phyloP scores from a whole-genome alignment of 2,329 filamentous ascomycete species.

The Hirsutella thompsonii region DNA sequence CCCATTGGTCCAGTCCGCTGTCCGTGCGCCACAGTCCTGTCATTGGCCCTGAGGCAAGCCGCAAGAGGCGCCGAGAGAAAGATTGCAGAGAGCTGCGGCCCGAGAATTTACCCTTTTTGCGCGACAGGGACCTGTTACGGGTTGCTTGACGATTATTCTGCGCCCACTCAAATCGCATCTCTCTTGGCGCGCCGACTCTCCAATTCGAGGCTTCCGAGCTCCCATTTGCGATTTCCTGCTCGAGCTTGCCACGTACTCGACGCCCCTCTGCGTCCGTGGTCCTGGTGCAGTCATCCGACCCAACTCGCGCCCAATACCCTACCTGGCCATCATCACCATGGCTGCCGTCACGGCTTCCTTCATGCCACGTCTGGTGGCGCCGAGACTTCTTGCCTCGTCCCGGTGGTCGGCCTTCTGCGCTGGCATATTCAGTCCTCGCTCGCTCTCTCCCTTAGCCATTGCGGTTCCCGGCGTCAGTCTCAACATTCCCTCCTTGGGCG shows the following conservation, averaged over 20 bases:
- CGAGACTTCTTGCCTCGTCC: constrained; percentile 25
- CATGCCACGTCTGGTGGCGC: constrained; percentile 38
- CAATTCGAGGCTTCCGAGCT: too few species aligned
- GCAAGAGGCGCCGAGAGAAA: constrained; percentile 12
- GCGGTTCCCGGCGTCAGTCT: constrained; percentile 48
- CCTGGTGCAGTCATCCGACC: background rate
- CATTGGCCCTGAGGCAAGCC: constrained; percentile 13
- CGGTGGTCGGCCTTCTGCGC: constrained; percentile 30
- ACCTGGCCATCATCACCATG: constrained; percentile 25
- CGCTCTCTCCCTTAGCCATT: constrained; percentile 41
- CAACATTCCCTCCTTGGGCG: constrained; percentile 46
- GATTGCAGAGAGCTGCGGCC: constrained; percentile 8
- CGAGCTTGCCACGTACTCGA: too few species aligned
- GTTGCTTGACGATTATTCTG: background rate
- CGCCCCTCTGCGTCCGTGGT: background rate
- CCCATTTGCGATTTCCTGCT: too few species aligned
- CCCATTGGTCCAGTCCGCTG: constrained; percentile 13
- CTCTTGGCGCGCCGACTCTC: too few species aligned
- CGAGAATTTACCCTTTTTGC: constrained; percentile 5
- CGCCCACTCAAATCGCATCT: background rate
- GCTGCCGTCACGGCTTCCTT: constrained; percentile 32
- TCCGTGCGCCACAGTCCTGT: constrained; percentile 13
- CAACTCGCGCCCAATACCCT: background rate
- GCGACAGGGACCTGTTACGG: too few species aligned
- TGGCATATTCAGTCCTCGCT: constrained; percentile 30